These are phyloP conservation scores for Tricholoma hemisulphureum DNA, from an alignment of 768 basidiomycete species.

Conservation along the genomic window DNA sequence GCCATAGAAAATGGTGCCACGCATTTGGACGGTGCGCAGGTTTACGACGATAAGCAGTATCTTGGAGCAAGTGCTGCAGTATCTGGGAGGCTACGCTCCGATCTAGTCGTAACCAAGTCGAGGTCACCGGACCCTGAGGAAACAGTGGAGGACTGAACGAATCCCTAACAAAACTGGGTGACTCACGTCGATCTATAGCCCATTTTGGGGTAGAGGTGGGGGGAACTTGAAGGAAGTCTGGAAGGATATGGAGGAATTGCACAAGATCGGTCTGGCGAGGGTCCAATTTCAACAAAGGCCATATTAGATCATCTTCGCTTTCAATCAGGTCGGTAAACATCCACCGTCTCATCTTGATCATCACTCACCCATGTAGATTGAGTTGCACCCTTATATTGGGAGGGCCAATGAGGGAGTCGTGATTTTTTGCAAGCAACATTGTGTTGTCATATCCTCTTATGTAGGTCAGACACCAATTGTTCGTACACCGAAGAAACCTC, in stretches of 20 bases:
- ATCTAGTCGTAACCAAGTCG: slow-evolving; percentile 63
- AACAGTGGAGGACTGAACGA: slow-evolving; percentile 47
- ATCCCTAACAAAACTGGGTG: slow-evolving; percentile 55
- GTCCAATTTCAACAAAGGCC: slow-evolving; percentile 59
- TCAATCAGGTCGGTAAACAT: slow-evolving; percentile 56
- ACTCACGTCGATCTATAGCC: slow-evolving; percentile 58
- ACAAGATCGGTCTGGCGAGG: slow-evolving; percentile 44
- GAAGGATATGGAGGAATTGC: slow-evolving; percentile 59
- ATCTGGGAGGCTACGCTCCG: slow-evolving; percentile 50
- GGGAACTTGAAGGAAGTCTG: slow-evolving; percentile 53
- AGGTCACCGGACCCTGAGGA: slow-evolving; percentile 39
- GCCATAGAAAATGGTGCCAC: slow-evolving; percentile 59
- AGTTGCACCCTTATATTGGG: slow-evolving; percentile 72
- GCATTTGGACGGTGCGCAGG: slow-evolving; percentile 65
- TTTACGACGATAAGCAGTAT: slow-evolving; percentile 54
- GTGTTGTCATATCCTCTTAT: slow-evolving; percentile 67
- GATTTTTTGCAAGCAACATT: slow-evolving; percentile 50
- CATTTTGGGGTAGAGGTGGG: slow-evolving; percentile 32
- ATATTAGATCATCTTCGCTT: slow-evolving; percentile 61
- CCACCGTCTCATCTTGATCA: neutral
- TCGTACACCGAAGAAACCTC: slow-evolving; percentile 50
- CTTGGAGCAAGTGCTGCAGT: slow-evolving; percentile 50
- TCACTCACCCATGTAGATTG: slow-evolving; percentile 42
- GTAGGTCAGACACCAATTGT: slow-evolving; percentile 51
- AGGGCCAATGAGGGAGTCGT: slow-evolving; percentile 55